Conservation (phyloP, 2,329 filamentous ascomycete genomes). For the Pseudogymnoascus destructans region DNA sequence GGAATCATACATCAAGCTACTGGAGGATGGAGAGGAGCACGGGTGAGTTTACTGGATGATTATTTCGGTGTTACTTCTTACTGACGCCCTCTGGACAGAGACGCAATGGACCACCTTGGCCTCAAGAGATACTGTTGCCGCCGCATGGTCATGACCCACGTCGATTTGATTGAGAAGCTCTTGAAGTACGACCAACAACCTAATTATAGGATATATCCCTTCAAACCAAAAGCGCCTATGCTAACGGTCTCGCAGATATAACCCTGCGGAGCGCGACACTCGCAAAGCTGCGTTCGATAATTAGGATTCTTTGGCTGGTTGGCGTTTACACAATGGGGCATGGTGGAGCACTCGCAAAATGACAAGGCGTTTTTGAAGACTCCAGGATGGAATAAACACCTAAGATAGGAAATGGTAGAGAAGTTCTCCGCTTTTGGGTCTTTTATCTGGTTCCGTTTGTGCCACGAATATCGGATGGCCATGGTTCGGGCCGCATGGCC, state of each 20-base stretch:
- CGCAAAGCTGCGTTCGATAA: slow-evolving; percentile 28
- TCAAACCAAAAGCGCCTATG: not conserved
- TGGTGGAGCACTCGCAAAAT: slow-evolving; percentile 8
- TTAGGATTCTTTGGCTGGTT: slow-evolving; percentile 9
- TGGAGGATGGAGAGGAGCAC: slow-evolving; percentile 64
- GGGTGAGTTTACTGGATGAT: slow-evolving; percentile 42
- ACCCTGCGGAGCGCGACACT: slow-evolving; percentile 34
- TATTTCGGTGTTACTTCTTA: not conserved
- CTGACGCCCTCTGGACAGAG: slow-evolving; percentile 38
- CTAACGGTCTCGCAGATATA: slow-evolving; percentile 30
- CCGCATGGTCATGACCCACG: slow-evolving; percentile 98
- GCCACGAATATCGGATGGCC: slow-evolving; percentile 1
- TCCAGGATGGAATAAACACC: slow-evolving; percentile 10
- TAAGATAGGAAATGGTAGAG: slow-evolving; percentile 8
- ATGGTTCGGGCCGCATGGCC: not conserved
- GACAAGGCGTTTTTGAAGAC: slow-evolving; percentile 18
- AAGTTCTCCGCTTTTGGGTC: slow-evolving; percentile 5
- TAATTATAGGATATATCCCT: not conserved
- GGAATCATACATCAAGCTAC: slow-evolving; percentile 85
- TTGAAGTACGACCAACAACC: slow-evolving; percentile 52
- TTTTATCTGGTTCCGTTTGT: slow-evolving; percentile 2
- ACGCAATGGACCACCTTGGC: slow-evolving; percentile 90
- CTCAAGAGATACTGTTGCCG: slow-evolving; percentile 96
- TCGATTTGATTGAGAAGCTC: slow-evolving; percentile 96
- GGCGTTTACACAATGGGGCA: slow-evolving; percentile 9